phyloP scores from a whole-genome alignment of 345 rosid genomes.

The Populus deltoides region DNA sequence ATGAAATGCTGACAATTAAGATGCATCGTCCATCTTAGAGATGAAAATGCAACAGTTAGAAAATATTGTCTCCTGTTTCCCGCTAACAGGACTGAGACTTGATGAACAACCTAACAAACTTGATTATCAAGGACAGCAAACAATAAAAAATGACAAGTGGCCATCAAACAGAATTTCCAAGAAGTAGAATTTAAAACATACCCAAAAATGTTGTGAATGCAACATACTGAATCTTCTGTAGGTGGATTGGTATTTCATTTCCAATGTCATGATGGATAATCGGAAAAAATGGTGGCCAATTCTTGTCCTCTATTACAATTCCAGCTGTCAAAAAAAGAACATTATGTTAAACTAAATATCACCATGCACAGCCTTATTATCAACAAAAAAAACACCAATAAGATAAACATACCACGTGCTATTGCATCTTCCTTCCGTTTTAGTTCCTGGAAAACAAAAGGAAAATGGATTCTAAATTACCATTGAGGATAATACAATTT shows the following conservation, averaged over 20 bases:
- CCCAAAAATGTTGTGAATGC: conserved; percentile 91
- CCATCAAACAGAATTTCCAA: not conserved
- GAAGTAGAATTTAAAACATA: conserved; percentile 28
- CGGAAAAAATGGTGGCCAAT: conserved; percentile 95
- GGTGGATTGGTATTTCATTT: conserved; percentile 90
- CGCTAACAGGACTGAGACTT: not conserved
- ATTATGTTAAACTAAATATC: conserved; percentile 7
- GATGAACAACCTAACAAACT: not conserved
- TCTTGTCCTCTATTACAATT: conserved; percentile 84
- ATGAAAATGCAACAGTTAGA: not conserved
- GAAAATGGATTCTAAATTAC: conserved; percentile 6
- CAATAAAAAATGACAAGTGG: not conserved
- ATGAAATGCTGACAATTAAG: not conserved
- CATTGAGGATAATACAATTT: not conserved
- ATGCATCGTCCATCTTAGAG: not conserved
- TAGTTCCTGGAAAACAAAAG: conserved; percentile 56
- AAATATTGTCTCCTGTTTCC: not conserved
- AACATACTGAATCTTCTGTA: conserved; percentile 76
- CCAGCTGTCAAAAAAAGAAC: conserved; percentile 64
- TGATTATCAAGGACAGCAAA: not conserved
- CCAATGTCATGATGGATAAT: conserved; percentile 91
- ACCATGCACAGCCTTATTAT: conserved; percentile 9
- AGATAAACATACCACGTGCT: conserved; percentile 42
- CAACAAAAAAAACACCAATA: not conserved
- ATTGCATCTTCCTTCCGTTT: conserved; percentile 87